Conservation (phyloP, 23 red algal species). For the Chondrus crispus region DNA sequence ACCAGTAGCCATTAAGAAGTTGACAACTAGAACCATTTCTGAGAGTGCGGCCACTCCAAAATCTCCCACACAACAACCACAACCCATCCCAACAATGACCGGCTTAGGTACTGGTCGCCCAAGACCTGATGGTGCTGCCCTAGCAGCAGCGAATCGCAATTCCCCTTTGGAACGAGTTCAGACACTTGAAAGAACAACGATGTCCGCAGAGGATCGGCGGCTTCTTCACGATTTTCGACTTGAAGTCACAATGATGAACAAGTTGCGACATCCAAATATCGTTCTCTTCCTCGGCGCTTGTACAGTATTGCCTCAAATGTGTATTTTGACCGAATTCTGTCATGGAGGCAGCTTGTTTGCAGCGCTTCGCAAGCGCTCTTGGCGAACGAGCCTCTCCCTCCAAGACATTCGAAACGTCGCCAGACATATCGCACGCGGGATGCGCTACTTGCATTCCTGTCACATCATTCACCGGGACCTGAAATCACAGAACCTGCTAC, state of each 20-base stretch:
- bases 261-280: conserved; percentile 91
- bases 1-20: conserved; percentile 76
- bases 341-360: conserved; percentile 90
- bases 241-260: conserved; percentile 86
- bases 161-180: not conserved
- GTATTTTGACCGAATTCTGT: conserved; percentile 98
- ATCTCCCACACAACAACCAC: not conserved
- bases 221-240: conserved; percentile 77
- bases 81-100: not conserved
- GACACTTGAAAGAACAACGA: not conserved
- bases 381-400: conserved; percentile 62
- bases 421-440: conserved; percentile 77
- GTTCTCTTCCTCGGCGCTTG: conserved; percentile 90
- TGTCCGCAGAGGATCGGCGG: conserved; percentile 44
- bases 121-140: not conserved
- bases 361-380: conserved; percentile 74
- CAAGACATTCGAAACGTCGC: conserved; percentile 77
- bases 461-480: conserved; percentile 93
- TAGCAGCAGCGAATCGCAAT: not conserved
- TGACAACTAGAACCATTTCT: conserved; percentile 5
- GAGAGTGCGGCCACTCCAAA: not conserved
- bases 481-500: conserved; percentile 92
- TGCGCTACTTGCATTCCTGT: conserved; percentile 80
- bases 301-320: conserved; percentile 67
- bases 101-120: not conserved